phyloP scores from a whole-genome alignment of 1,284 basidiomycete species.

The Baeospora myosura region DNA sequence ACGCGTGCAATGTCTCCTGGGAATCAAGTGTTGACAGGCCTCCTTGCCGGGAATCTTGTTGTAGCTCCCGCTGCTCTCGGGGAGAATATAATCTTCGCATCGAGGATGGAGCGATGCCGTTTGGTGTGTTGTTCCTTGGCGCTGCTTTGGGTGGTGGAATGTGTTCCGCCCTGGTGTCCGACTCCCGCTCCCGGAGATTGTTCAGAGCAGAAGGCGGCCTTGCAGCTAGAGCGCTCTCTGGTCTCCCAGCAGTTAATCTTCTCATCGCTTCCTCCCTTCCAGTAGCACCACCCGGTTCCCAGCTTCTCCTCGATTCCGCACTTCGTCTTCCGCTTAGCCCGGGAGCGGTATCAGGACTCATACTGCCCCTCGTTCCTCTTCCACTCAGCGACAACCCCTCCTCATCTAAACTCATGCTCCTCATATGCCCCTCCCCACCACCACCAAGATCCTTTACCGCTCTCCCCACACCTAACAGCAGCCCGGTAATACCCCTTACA shows the following conservation, averaged over 20 bases:
- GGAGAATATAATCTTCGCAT: slow-evolving; percentile 46
- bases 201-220: slow-evolving; percentile 23
- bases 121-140: slow-evolving; percentile 17
- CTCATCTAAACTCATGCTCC: slow-evolving; percentile 44
- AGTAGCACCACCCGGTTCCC: slow-evolving; percentile 33
- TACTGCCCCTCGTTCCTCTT: slow-evolving; percentile 19
- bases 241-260: slow-evolving; percentile 22
- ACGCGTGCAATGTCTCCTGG: slow-evolving; percentile 36
- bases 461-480: slow-evolving; percentile 65
- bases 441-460: slow-evolving; percentile 50
- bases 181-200: slow-evolving; percentile 16
- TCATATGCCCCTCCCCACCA: slow-evolving; percentile 28
- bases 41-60: slow-evolving; percentile 12
- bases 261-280: slow-evolving; percentile 27
- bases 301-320: slow-evolving; percentile 48
- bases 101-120: slow-evolving; percentile 18
- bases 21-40: slow-evolving; percentile 31
- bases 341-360: slow-evolving; percentile 27
- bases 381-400: slow-evolving; percentile 25
- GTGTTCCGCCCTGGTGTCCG: slow-evolving; percentile 25
- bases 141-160: slow-evolving; percentile 20
- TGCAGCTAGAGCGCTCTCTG: slow-evolving; percentile 22
- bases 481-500: slow-evolving; percentile 63
- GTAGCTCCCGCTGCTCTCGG: slow-evolving; percentile 40
- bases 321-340: slow-evolving; percentile 44